phyloP scores from a whole-genome alignment of 2,329 filamentous ascomycete genomes.

The Dryadomyces sulphureus region DNA sequence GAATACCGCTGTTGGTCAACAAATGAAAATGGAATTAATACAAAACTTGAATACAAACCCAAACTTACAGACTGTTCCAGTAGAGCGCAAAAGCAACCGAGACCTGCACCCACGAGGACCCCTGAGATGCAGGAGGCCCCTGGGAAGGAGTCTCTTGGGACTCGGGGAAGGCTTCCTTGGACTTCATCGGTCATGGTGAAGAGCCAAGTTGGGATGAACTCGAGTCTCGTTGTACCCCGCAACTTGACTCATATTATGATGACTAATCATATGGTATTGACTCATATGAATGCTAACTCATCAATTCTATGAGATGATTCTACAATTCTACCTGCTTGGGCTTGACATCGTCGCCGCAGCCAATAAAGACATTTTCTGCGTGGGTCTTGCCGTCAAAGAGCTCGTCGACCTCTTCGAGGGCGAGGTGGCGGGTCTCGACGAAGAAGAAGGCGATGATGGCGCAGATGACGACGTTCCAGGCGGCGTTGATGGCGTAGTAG shows the following conservation, averaged over 20 bases:
- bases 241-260: background rate
- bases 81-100: background rate
- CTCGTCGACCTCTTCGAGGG: slow-evolving; percentile 3
- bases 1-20: slow-evolving; percentile 10
- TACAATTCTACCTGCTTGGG: no score
- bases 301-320: no score
- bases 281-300: no score
- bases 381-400: slow-evolving; percentile 6
- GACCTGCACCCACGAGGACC: background rate
- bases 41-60: no score
- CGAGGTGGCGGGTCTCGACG: slow-evolving; percentile 26
- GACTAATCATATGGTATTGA: no score
- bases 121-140: no score
- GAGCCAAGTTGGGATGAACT: no score
- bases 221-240: no score
- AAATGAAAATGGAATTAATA: background rate
- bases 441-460: slow-evolving; percentile 20
- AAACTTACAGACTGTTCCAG: background rate
- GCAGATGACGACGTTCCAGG: slow-evolving; percentile 24
- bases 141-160: no score
- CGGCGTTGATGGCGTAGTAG: slow-evolving; percentile 26
- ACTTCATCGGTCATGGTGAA: no score
- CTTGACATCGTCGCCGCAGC: background rate
- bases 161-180: no score
- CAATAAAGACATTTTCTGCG: background rate